phyloP scores from a whole-genome alignment of 805 yeast species.

The Candida caryicola region DNA sequence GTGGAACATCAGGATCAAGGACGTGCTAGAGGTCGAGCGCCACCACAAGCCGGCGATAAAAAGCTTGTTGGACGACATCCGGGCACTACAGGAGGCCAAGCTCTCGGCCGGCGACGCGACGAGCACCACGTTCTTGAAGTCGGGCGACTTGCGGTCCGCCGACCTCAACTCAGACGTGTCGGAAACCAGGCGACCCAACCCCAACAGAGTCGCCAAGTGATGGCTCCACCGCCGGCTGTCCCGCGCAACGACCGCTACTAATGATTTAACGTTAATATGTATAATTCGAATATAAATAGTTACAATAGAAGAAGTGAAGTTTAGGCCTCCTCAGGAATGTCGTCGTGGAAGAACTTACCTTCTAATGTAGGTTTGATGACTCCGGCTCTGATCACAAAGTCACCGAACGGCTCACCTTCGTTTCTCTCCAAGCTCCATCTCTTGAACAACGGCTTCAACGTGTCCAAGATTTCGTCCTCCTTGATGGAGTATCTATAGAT shows the following conservation, averaged over 20 bases:
- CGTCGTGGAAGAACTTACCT: conserved; percentile 94
- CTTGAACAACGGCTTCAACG: conserved; percentile 82
- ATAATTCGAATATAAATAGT: background rate
- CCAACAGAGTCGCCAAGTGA: background rate
- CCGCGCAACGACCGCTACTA: background rate
- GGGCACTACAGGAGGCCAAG: background rate
- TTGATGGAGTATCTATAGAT: conserved; percentile 82
- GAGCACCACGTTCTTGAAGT: background rate
- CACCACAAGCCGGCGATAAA: conserved; percentile 20
- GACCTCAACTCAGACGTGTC: background rate
- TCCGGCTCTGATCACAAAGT: conserved; percentile 83
- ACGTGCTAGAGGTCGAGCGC: conserved; percentile 46
- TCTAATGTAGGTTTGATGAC: conserved; percentile 83
- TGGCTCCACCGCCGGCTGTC: background rate
- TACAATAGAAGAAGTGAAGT: background rate
- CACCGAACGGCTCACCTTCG: conserved; percentile 95
- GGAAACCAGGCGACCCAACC: background rate
- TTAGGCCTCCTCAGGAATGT: conserved; percentile 74
- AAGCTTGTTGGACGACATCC: conserved; percentile 11
- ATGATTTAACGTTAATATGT: too few species aligned
- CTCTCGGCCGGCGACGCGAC: background rate
- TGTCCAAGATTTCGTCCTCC: conserved; percentile 81
- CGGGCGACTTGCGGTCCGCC: too few species aligned
- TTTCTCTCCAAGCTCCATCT: conserved; percentile 90
- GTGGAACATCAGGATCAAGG: conserved; percentile 46